Evolutionary conservation across 768 basidiomycete genomes (phyloP).

Genomic region (Tricholoma terreum): DNA sequence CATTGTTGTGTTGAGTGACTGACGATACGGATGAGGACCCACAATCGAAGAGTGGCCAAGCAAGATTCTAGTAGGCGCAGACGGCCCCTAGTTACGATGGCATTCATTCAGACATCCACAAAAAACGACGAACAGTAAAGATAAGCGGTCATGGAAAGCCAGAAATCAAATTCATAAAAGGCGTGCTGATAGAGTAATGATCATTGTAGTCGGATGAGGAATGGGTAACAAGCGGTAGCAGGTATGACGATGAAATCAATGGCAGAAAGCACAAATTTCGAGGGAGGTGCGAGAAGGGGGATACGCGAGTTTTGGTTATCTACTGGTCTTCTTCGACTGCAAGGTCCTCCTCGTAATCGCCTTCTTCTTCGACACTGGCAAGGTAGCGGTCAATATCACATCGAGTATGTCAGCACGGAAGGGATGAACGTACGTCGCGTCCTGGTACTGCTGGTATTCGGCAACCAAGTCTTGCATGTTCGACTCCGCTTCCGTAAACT

Average conservation of each 20-base stretch:
- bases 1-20: no score
- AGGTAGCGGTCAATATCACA: conserved; percentile 5
- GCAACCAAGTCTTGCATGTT: conserved; percentile 99
- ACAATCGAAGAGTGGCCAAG: no score
- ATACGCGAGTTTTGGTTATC: conserved; percentile 13
- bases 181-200: conserved; percentile 35
- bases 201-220: conserved; percentile 6
- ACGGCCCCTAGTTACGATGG: background rate
- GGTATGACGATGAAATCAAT: background rate
- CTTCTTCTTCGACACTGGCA: conserved; percentile 78
- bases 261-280: conserved; percentile 11
- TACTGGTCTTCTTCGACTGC: conserved; percentile 57
- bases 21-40: no score
- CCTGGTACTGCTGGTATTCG: conserved; percentile 97
- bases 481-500: conserved; percentile 97
- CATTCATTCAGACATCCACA: conserved; percentile 33
- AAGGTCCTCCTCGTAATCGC: conserved; percentile 83
- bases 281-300: conserved; percentile 15
- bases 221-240: conserved; percentile 4
- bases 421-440: conserved; percentile 70
- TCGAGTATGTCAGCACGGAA: background rate
- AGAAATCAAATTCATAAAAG: conserved; percentile 32
- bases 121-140: conserved; percentile 18
- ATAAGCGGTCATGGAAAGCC: conserved; percentile 10
- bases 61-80: no score